Percentiles rank a stretch among this genome's conserved stretches.
These are phyloP conservation scores for Scalesia atractyloides DNA, from an alignment of 129 eudicot genomes.

Conservation along the genomic window DNA sequence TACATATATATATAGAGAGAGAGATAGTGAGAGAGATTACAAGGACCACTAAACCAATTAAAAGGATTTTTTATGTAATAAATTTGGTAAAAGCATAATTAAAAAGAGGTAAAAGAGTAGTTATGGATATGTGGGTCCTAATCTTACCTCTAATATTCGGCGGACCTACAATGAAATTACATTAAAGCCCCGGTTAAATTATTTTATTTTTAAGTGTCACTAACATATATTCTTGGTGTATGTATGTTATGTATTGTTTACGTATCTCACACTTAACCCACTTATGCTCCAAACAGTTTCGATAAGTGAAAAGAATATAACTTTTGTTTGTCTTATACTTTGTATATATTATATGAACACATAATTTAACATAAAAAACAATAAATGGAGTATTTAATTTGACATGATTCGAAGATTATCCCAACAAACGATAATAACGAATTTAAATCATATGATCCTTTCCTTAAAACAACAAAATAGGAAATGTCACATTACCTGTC, in stretches of 20 bases:
- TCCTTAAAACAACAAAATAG: neutral
- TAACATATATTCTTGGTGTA: too few species aligned
- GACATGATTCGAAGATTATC: neutral
- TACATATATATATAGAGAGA: too few species aligned
- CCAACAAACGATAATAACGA: conserved; percentile 4
- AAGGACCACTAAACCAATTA: neutral
- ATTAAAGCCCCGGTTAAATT: too few species aligned
- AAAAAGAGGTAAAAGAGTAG: neutral
- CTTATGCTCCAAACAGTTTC: too few species aligned
- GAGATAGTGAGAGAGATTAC: too few species aligned
- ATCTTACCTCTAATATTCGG: too few species aligned
- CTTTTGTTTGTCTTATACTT: neutral
- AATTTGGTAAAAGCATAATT: neutral
- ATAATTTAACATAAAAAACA: neutral
- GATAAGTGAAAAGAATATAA: neutral
- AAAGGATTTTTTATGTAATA: neutral
- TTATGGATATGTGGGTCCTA: conserved; percentile 19
- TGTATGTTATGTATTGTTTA: too few species aligned
- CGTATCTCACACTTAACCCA: too few species aligned
- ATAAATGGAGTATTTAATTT: neutral
- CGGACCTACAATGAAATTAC: too few species aligned
- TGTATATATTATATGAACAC: conserved; percentile 16
- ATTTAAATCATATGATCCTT: neutral
- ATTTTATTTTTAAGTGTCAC: too few species aligned
- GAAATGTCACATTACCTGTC: conserved; percentile 52